phyloP scores from a whole-genome alignment of 805 yeast genomes.

The Monosporozyma solicola region DNA sequence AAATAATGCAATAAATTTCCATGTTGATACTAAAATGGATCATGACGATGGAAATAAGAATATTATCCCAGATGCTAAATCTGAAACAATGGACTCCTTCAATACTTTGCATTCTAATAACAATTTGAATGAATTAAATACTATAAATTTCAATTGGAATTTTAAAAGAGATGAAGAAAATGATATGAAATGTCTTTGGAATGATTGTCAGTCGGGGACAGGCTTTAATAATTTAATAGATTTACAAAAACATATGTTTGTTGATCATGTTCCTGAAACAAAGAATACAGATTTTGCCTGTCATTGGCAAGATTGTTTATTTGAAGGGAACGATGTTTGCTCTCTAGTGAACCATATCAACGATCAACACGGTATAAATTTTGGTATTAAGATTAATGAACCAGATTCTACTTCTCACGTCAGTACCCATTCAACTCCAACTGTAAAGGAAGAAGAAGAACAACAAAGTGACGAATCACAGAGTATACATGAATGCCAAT shows the following conservation, averaged over 20 bases:
- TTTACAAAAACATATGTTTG: conserved; percentile 44
- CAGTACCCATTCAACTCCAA: not conserved
- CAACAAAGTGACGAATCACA: not conserved
- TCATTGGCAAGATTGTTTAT: conserved; percentile 71
- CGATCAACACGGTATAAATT: conserved; percentile 34
- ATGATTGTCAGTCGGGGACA: conserved; percentile 40
- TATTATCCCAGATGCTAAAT: not conserved
- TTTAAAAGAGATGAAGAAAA: conserved; percentile 17
- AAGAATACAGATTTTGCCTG: conserved; percentile 31
- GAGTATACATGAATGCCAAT: conserved; percentile 13
- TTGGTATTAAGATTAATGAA: conserved; percentile 22
- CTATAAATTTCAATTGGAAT: conserved; percentile 39
- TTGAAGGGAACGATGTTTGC: conserved; percentile 42
- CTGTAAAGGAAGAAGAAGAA: not conserved
- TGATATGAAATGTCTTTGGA: conserved; percentile 56
- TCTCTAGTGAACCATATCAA: conserved; percentile 53
- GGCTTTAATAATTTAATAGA: conserved; percentile 32
- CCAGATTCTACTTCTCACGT: not conserved
- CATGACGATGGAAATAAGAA: not conserved
- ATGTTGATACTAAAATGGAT: not conserved
- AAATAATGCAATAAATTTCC: not conserved
- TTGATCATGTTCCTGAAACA: conserved; percentile 35
- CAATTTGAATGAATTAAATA: conserved; percentile 6
- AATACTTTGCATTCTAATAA: not conserved
- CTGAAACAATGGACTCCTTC: not conserved